These are phyloP conservation scores for Magnolia officinalis DNA, from an alignment of 164 flowering plant genomes.

Conservation along the genomic window DNA sequence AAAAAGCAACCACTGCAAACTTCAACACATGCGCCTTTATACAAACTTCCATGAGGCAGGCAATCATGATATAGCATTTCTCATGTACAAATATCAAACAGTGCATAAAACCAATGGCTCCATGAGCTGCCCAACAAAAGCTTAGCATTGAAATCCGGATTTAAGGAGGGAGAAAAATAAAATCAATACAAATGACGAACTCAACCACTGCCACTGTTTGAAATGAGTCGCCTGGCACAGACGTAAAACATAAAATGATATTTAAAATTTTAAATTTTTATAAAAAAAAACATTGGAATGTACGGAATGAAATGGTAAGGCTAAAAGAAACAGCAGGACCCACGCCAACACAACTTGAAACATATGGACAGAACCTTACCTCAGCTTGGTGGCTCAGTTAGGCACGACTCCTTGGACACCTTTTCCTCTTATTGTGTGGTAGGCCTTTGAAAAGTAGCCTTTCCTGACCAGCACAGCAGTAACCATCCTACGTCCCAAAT, in stretches of 20 bases:
- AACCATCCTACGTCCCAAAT: neutral
- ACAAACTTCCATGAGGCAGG: no score
- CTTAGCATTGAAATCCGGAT: no score
- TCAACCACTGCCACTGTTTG: neutral
- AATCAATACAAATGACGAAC: neutral
- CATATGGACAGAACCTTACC: neutral
- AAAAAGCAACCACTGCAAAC: no score
- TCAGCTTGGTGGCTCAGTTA: neutral
- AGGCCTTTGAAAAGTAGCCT: neutral
- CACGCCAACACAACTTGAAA: neutral
- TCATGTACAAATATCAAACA: no score
- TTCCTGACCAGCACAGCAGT: conserved; percentile 1
- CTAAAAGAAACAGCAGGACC: neutral
- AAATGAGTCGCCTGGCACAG: neutral
- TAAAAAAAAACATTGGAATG: neutral
- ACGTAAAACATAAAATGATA: no score
- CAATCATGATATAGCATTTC: no score
- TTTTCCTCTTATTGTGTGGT: neutral
- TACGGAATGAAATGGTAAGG: neutral
- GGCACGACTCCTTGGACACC: neutral
- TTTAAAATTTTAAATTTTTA: no score
- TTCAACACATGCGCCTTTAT: no score
- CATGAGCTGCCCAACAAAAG: no score
- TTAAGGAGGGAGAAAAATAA: neutral
- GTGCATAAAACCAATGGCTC: no score